phyloP scores from a whole-genome alignment of 2,329 filamentous ascomycete genomes.

The Ceratocystis diversiconidia region DNA sequence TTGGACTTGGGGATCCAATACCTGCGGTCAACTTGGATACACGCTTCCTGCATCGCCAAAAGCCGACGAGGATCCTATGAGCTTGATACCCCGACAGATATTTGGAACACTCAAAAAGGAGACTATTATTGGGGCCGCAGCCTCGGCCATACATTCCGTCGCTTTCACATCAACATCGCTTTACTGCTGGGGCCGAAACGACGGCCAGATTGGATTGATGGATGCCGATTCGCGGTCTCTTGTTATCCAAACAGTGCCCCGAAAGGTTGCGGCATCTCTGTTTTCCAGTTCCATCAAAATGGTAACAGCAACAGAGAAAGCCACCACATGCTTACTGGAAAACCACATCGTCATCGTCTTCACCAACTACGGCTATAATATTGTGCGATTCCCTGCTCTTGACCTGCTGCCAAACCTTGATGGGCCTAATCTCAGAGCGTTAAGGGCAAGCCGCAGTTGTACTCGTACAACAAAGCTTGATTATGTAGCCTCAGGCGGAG shows the following conservation, averaged over 20 bases:
- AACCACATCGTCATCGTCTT: slow-evolving; percentile 88
- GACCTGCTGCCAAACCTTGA: slow-evolving; percentile 52
- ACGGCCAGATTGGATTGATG: slow-evolving; percentile 84
- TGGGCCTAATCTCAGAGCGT: background rate
- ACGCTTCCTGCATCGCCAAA: slow-evolving; percentile 49
- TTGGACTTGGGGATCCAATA: slow-evolving; percentile 89
- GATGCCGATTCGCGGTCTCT: slow-evolving; percentile 89
- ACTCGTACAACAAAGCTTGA: slow-evolving; percentile 41
- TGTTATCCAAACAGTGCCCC: slow-evolving; percentile 65
- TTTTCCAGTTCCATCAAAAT: slow-evolving; percentile 59
- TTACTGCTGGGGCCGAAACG: slow-evolving; percentile 91
- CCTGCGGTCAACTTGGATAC: slow-evolving; percentile 75
- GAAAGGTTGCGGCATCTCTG: slow-evolving; percentile 76
- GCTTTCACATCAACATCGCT: slow-evolving; percentile 68
- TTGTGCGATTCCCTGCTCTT: slow-evolving; percentile 62
- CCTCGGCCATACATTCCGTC: slow-evolving; percentile 82
- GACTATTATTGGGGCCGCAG: slow-evolving; percentile 63
- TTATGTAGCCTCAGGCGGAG: slow-evolving; percentile 70
- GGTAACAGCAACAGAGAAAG: slow-evolving; percentile 78
- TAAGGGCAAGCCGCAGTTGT: slow-evolving; percentile 45
- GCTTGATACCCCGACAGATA: slow-evolving; percentile 68
- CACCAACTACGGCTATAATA: slow-evolving; percentile 90
- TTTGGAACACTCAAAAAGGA: slow-evolving; percentile 88
- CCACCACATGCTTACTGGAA: slow-evolving; percentile 71
- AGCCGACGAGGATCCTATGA: slow-evolving; percentile 72